Evolutionary conservation across 192 early-diverging fungal genomes (phyloP).

Genomic region (Coemansia sp.): DNA sequence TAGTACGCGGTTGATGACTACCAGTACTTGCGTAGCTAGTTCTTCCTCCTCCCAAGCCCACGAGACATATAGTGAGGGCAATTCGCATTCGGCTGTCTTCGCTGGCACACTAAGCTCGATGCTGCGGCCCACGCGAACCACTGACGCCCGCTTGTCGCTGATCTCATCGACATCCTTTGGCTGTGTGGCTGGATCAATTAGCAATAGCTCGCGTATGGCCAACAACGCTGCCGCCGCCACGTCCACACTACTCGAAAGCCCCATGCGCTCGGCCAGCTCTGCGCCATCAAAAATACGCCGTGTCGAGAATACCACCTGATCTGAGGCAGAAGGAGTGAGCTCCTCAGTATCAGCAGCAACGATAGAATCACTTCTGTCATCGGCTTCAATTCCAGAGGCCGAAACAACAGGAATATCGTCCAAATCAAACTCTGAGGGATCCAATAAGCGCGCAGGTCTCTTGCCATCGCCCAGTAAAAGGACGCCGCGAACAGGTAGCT

Average conservation of each 20-base stretch:
- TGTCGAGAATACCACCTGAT: conserved; percentile 28
- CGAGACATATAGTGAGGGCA: conserved; percentile 50
- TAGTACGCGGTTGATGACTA: conserved; percentile 54
- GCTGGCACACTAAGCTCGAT: conserved; percentile 13
- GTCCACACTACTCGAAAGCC: conserved; percentile 6
- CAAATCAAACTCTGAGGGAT: conserved; percentile 49
- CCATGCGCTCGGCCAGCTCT: conserved; percentile 25
- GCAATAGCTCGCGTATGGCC: conserved; percentile 27
- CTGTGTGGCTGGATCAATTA: conserved; percentile 14
- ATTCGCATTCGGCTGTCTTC: conserved; percentile 1
- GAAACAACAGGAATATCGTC: conserved; percentile 20
- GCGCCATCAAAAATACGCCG: conserved; percentile 31
- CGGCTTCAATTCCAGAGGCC: background rate
- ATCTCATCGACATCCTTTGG: background rate
- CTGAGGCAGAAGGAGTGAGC: background rate
- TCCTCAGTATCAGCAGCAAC: background rate
- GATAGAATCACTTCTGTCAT: background rate
- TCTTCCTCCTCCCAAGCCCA: conserved; percentile 71
- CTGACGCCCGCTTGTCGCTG: background rate
- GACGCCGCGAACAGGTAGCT: conserved; percentile 44
- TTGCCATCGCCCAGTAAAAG: conserved; percentile 42
- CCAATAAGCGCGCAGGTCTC: conserved; percentile 29
- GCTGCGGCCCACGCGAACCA: conserved; percentile 17
- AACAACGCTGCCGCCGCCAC: conserved; percentile 11
- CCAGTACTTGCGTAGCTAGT: conserved; percentile 61